Conservation (phyloP, 179 eudicot genomes). For the Spergularia azorica region DNA sequence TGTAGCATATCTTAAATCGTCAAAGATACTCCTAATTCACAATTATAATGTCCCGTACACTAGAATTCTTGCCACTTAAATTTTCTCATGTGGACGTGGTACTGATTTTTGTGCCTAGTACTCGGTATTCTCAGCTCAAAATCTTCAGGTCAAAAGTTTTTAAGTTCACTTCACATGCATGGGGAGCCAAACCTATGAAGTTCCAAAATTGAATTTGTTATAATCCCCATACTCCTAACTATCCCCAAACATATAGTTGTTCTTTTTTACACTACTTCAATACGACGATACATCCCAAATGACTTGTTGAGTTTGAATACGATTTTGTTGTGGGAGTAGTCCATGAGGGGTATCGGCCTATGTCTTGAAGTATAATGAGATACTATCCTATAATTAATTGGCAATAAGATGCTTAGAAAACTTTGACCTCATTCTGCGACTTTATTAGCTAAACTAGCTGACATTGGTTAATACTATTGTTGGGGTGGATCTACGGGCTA, state of each 20-base stretch:
- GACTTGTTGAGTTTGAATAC: background rate
- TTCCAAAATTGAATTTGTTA: background rate
- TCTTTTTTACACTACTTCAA: background rate
- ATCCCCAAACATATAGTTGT: background rate
- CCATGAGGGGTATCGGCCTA: too few species aligned
- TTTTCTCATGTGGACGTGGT: background rate
- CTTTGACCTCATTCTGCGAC: too few species aligned
- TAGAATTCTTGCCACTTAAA: background rate
- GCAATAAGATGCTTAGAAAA: too few species aligned
- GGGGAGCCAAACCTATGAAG: constrained; percentile 2
- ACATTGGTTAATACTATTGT: too few species aligned
- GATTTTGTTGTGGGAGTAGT: background rate
- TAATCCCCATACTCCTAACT: constrained; percentile 5
- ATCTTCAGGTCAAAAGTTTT: background rate
- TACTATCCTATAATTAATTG: too few species aligned
- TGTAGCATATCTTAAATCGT: background rate
- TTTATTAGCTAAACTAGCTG: too few species aligned
- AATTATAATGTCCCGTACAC: constrained; percentile 16
- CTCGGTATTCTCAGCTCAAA: background rate
- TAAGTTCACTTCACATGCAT: background rate
- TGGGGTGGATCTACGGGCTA: too few species aligned
- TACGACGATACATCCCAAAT: background rate
- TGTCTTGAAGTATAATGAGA: too few species aligned
- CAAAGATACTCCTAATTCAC: constrained; percentile 5
- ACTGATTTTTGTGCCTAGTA: background rate